Evolutionary conservation across 495 filamentous ascomycete genomes (phyloP).

Genomic region (Talaromyces borbonicus): DNA sequence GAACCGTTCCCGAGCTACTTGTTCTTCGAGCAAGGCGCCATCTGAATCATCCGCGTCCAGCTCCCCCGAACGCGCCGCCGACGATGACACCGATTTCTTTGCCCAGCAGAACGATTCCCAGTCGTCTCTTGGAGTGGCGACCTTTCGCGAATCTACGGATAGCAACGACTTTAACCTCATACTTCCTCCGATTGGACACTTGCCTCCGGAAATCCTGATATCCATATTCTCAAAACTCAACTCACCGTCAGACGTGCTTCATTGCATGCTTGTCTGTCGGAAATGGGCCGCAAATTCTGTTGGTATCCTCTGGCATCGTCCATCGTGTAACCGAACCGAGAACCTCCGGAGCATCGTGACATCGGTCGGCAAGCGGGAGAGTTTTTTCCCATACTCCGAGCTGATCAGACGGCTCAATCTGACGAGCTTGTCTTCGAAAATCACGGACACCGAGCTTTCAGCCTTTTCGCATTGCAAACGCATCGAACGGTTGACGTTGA

Average conservation of each 20-base stretch:
- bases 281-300: slow-evolving; percentile 90
- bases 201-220: slow-evolving; percentile 92
- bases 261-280: slow-evolving; percentile 86
- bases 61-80: slow-evolving; percentile 70
- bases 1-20: slow-evolving; percentile 33
- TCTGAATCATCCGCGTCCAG: slow-evolving; percentile 66
- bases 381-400: slow-evolving; percentile 76
- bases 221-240: slow-evolving; percentile 79
- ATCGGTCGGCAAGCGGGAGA: slow-evolving; percentile 55
- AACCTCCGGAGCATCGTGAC: slow-evolving; percentile 68
- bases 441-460: slow-evolving; percentile 83
- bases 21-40: slow-evolving; percentile 36
- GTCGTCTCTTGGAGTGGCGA: slow-evolving; percentile 75
- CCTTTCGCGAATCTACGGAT: slow-evolving; percentile 56
- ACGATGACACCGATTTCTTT: slow-evolving; percentile 93
- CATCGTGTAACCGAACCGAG: slow-evolving; percentile 75
- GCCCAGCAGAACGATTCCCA: slow-evolving; percentile 77
- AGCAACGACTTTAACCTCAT: slow-evolving; percentile 47
- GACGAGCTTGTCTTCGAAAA: slow-evolving; percentile 58
- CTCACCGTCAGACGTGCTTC: slow-evolving; percentile 62
- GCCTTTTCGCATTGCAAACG: slow-evolving; percentile 79
- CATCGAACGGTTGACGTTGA: slow-evolving; percentile 87
- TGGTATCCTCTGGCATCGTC: slow-evolving; percentile 89
- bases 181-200: slow-evolving; percentile 63
- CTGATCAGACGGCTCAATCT: slow-evolving; percentile 89